These are phyloP conservation scores for Aplosporella prunicola DNA, from an alignment of 2,329 filamentous ascomycete species.

Conservation along the genomic window DNA sequence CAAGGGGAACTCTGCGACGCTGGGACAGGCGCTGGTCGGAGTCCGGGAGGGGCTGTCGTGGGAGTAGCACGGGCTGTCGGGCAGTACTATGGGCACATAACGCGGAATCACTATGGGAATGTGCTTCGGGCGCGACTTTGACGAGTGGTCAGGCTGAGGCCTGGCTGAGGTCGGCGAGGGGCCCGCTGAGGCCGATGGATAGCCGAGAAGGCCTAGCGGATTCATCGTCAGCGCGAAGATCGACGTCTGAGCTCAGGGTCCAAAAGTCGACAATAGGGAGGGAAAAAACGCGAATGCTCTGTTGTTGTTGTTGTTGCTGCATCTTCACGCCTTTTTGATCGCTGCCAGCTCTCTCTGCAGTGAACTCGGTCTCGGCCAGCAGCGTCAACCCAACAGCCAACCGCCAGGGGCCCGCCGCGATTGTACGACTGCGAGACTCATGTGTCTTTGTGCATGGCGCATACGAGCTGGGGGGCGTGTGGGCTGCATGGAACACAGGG, in stretches of 20 bases:
- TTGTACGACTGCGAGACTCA: no score
- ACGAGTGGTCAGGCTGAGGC: constrained; percentile 16
- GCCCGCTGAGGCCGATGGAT: constrained; percentile 16
- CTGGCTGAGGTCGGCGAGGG: neutral
- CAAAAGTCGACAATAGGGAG: no score
- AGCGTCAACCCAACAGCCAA: no score
- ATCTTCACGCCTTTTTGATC: no score
- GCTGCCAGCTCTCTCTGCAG: constrained; percentile 13
- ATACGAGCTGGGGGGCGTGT: no score
- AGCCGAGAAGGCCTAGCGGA: constrained; percentile 29
- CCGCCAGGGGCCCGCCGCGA: no score
- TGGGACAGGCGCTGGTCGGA: constrained; percentile 23
- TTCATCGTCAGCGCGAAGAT: constrained; percentile 28
- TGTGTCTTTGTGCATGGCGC: no score
- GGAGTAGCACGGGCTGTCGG: constrained; percentile 27
- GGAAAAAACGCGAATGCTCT: no score
- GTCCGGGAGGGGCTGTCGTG: constrained; percentile 24
- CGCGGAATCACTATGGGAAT: constrained; percentile 35
- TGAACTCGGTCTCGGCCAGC: constrained; percentile 24
- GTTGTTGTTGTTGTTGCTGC: no score
- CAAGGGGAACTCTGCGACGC: constrained; percentile 20
- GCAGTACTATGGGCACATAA: constrained; percentile 31
- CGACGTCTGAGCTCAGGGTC: no score
- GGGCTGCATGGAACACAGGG: constrained; percentile 10
- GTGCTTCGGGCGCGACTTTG: constrained; percentile 30